Evolutionary conservation across 352 stramenopile species (phyloP).

Genomic region (Phytophthora aleatoria): DNA sequence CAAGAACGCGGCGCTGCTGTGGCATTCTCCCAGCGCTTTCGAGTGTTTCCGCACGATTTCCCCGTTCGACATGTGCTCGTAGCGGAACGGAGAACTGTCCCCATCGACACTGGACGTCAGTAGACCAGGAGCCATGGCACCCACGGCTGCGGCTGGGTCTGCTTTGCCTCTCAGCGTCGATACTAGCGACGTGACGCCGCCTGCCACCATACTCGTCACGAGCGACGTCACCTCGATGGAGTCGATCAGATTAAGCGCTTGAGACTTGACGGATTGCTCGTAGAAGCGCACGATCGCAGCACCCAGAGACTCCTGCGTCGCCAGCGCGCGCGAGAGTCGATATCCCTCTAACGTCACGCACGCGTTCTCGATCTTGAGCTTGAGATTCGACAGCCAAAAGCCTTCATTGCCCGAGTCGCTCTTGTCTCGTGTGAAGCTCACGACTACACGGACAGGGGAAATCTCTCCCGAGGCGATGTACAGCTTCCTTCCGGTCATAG

Average conservation of each 20-base stretch:
- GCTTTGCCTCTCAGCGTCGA: conserved; percentile 84
- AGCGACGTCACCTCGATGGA: conserved; percentile 88
- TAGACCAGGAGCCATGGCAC: conserved; percentile 28
- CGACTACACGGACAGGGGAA: conserved; percentile 67
- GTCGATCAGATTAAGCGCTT: conserved; percentile 81
- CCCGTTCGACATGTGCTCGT: conserved; percentile 75
- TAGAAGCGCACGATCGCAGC: conserved; percentile 75
- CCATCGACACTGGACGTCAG: conserved; percentile 34
- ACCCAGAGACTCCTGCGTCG: conserved; percentile 75
- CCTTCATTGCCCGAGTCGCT: conserved; percentile 50
- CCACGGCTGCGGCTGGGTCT: conserved; percentile 48
- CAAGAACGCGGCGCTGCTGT: conserved; percentile 59
- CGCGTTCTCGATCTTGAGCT: conserved; percentile 88
- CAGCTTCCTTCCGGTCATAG: conserved; percentile 77
- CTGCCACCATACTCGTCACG: conserved; percentile 81
- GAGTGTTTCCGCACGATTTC: conserved; percentile 82
- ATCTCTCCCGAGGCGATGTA: conserved; percentile 79
- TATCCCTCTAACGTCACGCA: conserved; percentile 78
- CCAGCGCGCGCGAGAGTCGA: conserved; percentile 65
- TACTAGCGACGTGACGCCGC: conserved; percentile 76
- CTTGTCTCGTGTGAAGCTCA: conserved; percentile 82
- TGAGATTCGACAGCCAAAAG: conserved; percentile 85
- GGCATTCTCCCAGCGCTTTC: conserved; percentile 46
- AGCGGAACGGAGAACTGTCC: conserved; percentile 46
- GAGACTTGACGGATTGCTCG: conserved; percentile 80